These are phyloP conservation scores for Falciphora oryzae DNA, from an alignment of 2,329 filamentous ascomycete genomes.

Conservation along the genomic window DNA sequence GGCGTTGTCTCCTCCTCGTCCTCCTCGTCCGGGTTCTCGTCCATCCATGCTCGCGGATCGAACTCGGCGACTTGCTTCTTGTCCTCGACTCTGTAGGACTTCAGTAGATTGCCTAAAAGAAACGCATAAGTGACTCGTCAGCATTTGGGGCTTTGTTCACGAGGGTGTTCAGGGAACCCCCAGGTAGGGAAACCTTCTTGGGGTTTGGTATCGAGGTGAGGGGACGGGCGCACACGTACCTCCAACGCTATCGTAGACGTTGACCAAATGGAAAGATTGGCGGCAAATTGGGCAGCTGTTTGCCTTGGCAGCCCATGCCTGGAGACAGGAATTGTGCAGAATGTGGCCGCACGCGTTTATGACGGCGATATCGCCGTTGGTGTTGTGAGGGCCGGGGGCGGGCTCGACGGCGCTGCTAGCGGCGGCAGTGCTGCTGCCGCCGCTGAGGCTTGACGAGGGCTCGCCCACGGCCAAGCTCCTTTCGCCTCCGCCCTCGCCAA, in stretches of 20 bases:
- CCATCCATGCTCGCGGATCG: constrained; percentile 67
- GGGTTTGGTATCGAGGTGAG: neutral
- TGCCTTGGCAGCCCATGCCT: constrained; percentile 91
- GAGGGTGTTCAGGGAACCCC: constrained; percentile 9
- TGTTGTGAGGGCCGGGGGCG: constrained; percentile 18
- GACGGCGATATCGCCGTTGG: constrained; percentile 46
- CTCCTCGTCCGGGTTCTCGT: constrained; percentile 68
- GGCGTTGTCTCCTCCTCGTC: constrained; percentile 66
- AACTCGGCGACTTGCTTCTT: constrained; percentile 88
- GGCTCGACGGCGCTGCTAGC: constrained; percentile 13
- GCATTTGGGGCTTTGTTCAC: neutral
- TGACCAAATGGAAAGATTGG: constrained; percentile 82
- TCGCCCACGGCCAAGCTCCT: constrained; percentile 2
- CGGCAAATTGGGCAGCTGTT: constrained; percentile 98
- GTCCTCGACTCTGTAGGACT: constrained; percentile 64
- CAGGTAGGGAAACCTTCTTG: neutral
- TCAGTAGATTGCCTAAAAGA: constrained; percentile 46
- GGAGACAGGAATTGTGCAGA: constrained; percentile 86
- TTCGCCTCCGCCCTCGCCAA: constrained; percentile 18
- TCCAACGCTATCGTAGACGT: constrained; percentile 73
- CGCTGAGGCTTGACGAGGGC: constrained; percentile 7
- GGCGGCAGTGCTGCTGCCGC: constrained; percentile 9
- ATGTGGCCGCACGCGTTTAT: constrained; percentile 81
- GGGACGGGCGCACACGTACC: constrained; percentile 49
- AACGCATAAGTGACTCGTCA: neutral